Evolutionary conservation across 257 asterid species (phyloP).

Genomic region (Solanum appendiculatum): DNA sequence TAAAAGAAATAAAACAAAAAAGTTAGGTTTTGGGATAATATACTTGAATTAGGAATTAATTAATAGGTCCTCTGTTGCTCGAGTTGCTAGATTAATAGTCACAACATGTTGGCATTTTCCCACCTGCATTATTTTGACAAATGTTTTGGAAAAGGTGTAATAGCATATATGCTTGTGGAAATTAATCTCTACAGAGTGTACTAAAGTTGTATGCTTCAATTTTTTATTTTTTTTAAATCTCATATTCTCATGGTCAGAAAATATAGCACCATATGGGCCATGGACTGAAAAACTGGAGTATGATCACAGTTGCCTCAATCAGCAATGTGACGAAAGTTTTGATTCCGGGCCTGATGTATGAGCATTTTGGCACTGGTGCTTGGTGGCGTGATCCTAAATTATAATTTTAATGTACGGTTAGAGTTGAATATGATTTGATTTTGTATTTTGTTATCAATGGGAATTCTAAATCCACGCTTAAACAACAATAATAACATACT

Average conservation of each 20-base stretch:
- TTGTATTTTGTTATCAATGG: background rate
- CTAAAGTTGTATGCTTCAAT: background rate
- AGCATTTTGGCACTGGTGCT: background rate
- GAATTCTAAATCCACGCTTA: accelerated
- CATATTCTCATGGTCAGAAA: background rate
- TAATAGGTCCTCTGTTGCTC: background rate
- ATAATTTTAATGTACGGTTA: background rate
- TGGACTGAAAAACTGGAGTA: background rate
- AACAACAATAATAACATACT: background rate
- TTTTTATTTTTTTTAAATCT: background rate
- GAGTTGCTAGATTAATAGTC: background rate
- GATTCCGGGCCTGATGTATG: background rate
- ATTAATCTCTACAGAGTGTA: background rate
- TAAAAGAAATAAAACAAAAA: background rate
- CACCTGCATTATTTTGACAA: background rate
- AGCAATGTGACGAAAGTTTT: background rate
- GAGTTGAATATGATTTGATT: background rate
- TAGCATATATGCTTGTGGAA: background rate
- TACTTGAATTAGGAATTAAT: background rate
- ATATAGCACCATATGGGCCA: background rate
- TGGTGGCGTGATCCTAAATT: background rate
- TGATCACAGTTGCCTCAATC: background rate
- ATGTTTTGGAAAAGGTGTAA: background rate
- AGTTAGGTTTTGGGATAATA: background rate
- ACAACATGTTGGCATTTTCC: background rate